Base-by-base conservation (phyloP, 345 rosid species). In the Hibiscus syriacus region DNA sequence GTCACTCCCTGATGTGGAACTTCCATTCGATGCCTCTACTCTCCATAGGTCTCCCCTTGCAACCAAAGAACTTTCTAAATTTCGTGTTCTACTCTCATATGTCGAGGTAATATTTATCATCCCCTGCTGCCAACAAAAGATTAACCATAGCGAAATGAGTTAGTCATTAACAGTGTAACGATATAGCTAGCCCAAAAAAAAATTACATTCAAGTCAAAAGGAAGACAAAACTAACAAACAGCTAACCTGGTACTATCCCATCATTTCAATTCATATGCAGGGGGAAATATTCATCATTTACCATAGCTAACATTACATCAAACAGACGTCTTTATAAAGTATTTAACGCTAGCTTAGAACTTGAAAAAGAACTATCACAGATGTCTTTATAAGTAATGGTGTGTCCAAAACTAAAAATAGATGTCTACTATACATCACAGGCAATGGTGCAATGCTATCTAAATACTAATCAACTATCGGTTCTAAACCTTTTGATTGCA, bases 1-100 rank as follows among this genome's bases (percentile, higher is more conserved):
- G n/a, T n/a, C n/a, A n/a, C n/a, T n/a, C n/a, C n/a, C n/a, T n/a
- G n/a, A n/a, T n/a, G n/a, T n/a, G n/a, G n/a, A n/a, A n/a, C n/a
- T n/a, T n/a, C n/a, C n/a, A n/a, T n/a, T n/a, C n/a, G n/a, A n/a
- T n/a, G n/a, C n/a, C n/a, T n/a, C n/a, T n/a, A n/a, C n/a, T 77
- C 97, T 87, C 97, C 98, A 93, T 52, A 90, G 85, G 77, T 90
- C 97, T 82, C 97, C 96, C 82, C 94, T 81, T 39, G 96, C 97
- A 81, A 84, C 86, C 72, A 93, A 72, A 49, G 96, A 86, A 73
- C 87, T 86, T 67, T 87, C 98, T 63, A 89, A 71, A 68, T 76
- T 89, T 65, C 66, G 80, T 19, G 89, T 89, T n/a, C n/a, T n/a
- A n/a, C n/a, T n/a, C n/a, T n/a, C n/a, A n/a, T n/a, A n/a, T n/a